Conservation (phyloP, 1,284 basidiomycete species). For the Puccinia polysora region DNA sequence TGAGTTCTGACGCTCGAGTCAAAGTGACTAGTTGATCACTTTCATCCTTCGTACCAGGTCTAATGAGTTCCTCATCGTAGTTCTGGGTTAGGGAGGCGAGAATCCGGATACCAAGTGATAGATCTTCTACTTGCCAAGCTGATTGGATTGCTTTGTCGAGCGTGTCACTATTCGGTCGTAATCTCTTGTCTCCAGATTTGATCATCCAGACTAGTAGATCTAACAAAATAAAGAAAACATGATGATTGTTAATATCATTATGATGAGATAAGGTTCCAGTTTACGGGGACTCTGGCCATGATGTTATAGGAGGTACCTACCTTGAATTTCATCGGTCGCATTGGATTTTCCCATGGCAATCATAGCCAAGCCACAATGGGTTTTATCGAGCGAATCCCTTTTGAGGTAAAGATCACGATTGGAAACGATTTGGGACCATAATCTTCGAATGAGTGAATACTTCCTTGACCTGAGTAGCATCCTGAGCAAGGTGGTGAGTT, state of each 20-base stretch:
- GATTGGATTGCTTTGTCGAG: constrained; percentile 41
- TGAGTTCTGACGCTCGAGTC: neutral
- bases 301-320: constrained; percentile 28
- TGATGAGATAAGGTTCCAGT: neutral
- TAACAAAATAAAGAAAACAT: neutral
- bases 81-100: constrained; percentile 10
- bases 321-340: constrained; percentile 44
- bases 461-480: constrained; percentile 44
- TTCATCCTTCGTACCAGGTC: neutral
- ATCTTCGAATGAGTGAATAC: constrained; percentile 34
- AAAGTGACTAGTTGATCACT: neutral
- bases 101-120: neutral
- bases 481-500: constrained; percentile 42
- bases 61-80: neutral
- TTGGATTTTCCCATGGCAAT: constrained; percentile 43
- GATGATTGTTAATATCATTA: neutral
- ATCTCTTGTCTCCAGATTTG: constrained; percentile 8
- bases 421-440: constrained; percentile 46
- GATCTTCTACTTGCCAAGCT: constrained; percentile 31
- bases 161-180: constrained; percentile 25
- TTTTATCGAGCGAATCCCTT: constrained; percentile 20
- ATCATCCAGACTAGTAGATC: constrained; percentile 38
- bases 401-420: constrained; percentile 46
- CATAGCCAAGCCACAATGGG: constrained; percentile 47
- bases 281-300: too few species aligned